phyloP scores from a whole-genome alignment of 371 early-diverging fungal genomes.

The Apophysomyces variabilis region DNA sequence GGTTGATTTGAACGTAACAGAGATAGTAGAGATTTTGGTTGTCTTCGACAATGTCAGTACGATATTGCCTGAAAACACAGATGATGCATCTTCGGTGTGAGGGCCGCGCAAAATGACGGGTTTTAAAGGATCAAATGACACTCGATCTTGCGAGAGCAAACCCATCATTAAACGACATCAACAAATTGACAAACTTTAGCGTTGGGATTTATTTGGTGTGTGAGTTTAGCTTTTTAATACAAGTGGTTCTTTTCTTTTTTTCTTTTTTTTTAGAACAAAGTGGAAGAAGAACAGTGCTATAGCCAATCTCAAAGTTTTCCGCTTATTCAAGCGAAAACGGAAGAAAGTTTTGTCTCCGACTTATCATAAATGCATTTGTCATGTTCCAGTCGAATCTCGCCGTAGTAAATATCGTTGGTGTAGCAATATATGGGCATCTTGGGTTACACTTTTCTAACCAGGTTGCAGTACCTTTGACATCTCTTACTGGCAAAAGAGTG shows the following conservation, averaged over 20 bases:
- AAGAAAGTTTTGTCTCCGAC: too few relatives aligned
- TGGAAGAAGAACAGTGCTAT: background rate
- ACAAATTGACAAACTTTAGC: conserved; percentile 9
- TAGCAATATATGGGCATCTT: too few relatives aligned
- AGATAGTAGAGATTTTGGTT: conserved; percentile 39
- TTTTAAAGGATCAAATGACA: conserved; percentile 52
- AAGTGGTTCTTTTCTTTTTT: background rate
- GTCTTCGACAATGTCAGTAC: conserved; percentile 39
- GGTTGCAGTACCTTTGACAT: too few relatives aligned
- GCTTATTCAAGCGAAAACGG: background rate
- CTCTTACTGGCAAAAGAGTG: too few relatives aligned
- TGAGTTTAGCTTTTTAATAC: conserved; percentile 5
- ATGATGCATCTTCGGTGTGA: conserved; percentile 37
- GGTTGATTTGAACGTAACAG: conserved; percentile 41
- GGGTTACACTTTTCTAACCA: too few relatives aligned
- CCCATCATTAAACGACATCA: conserved; percentile 18
- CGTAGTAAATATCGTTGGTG: too few relatives aligned
- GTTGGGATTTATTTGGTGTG: conserved; percentile 8
- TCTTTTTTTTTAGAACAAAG: background rate
- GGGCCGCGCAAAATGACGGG: conserved; percentile 50
- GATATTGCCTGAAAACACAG: conserved; percentile 45
- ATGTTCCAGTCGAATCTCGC: too few relatives aligned
- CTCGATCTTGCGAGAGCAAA: conserved; percentile 35
- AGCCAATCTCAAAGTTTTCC: background rate
- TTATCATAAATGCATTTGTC: too few relatives aligned